phyloP scores from a whole-genome alignment of 805 yeast genomes.

The Sugiyamaella marilandica region DNA sequence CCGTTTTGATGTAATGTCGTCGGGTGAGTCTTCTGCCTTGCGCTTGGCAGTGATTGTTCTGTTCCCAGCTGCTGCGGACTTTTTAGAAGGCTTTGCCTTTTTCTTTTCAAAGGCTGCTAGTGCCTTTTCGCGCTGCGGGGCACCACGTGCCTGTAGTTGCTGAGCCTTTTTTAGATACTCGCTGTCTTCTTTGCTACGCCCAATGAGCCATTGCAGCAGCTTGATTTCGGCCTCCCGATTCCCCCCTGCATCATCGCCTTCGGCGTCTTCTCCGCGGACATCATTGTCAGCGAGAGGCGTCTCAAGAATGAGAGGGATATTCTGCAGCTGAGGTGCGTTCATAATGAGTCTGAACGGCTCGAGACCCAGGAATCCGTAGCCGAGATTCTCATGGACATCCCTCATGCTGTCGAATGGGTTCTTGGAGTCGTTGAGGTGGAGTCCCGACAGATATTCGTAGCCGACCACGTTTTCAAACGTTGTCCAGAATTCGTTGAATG shows the following conservation, averaged over 20 bases:
- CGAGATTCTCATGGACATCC: conserved; percentile 86
- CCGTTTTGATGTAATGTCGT: background rate
- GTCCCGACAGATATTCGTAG: conserved; percentile 63
- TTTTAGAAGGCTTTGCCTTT: conserved; percentile 5
- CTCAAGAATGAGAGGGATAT: conserved; percentile 78
- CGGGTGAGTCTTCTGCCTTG: background rate
- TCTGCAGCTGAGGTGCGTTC: conserved; percentile 55
- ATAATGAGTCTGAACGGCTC: conserved; percentile 78
- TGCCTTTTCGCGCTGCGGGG: conserved; percentile 64
- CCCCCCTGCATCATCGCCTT: conserved; percentile 13
- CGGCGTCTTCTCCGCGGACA: conserved; percentile 42
- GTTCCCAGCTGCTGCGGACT: background rate
- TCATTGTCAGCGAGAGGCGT: conserved; percentile 56
- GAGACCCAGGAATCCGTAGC: conserved; percentile 83
- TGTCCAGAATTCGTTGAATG: conserved; percentile 65
- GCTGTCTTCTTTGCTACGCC: conserved; percentile 45
- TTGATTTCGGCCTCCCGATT: conserved; percentile 76
- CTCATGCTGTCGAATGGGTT: conserved; percentile 87
- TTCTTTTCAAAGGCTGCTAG: conserved; percentile 60
- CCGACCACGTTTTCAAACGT: conserved; percentile 75
- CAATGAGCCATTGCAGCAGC: conserved; percentile 71
- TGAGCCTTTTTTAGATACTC: conserved; percentile 49
- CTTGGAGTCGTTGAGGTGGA: conserved; percentile 92
- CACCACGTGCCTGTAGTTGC: conserved; percentile 56
- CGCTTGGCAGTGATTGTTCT: background rate